A percentile compares a stretch with the other conserved stretches of the same genome.
Conservation (phyloP, 768 basidiomycete species). For the Amanita phalloides region DNA sequence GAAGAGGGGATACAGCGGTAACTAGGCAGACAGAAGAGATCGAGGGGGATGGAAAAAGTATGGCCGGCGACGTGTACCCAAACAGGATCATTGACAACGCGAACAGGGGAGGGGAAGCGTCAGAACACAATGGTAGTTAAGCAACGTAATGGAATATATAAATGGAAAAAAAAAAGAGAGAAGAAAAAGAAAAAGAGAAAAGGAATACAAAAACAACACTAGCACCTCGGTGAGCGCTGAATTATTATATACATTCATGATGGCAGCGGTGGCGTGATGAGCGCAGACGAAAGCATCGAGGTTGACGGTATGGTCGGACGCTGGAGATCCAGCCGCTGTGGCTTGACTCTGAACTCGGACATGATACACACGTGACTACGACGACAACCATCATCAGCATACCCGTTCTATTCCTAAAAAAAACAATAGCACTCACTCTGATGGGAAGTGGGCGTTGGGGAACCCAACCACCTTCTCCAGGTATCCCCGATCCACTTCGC, state of each 20-base stretch:
- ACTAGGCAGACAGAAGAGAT: neutral
- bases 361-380: slow-evolving; percentile 63
- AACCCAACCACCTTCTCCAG: slow-evolving; percentile 90
- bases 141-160: neutral
- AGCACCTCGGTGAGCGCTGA: neutral
- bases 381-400: slow-evolving; percentile 6
- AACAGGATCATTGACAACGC: slow-evolving; percentile 6
- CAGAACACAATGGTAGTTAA: neutral
- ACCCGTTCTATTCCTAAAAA: slow-evolving; percentile 1
- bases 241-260: slow-evolving; percentile 5
- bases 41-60: neutral
- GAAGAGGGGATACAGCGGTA: slow-evolving; percentile 1
- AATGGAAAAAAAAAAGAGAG: neutral
- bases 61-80: slow-evolving; percentile 1
- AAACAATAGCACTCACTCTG: slow-evolving; percentile 59
- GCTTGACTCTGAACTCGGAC: slow-evolving; percentile 72
- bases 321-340: slow-evolving; percentile 37
- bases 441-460: slow-evolving; percentile 94
- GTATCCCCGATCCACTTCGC: slow-evolving; percentile 78
- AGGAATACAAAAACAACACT: slow-evolving; percentile 1
- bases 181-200: neutral
- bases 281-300: neutral
- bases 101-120: neutral
- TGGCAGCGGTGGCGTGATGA: neutral
- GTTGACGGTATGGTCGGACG: slow-evolving; percentile 14